Conservation (phyloP, 371 early-diverging fungal genomes). For the Batkoa obscura region DNA sequence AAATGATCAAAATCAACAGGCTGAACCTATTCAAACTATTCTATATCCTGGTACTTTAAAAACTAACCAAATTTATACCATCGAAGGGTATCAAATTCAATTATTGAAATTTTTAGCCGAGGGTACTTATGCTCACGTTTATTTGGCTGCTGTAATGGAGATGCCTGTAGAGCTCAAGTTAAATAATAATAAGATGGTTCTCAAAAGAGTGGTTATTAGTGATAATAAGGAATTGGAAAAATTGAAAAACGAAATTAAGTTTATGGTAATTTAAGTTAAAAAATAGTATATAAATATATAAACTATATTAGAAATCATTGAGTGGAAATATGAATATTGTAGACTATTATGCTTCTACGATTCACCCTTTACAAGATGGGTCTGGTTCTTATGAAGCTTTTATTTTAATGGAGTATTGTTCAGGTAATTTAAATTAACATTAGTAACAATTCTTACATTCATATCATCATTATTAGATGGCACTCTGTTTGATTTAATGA, state of each 20-base stretch:
- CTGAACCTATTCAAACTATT: too few species aligned
- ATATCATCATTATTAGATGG: constrained; percentile 29
- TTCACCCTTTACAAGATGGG: constrained; percentile 21
- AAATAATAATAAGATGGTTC: background rate
- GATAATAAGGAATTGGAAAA: background rate
- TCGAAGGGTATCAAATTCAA: background rate
- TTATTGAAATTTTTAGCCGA: constrained; percentile 1
- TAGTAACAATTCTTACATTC: constrained; percentile 5
- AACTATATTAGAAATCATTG: constrained; percentile 29
- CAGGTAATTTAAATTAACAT: constrained; percentile 21
- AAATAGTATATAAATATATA: background rate
- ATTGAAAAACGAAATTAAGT: background rate
- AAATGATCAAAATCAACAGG: too few species aligned
- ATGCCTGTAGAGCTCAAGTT: background rate
- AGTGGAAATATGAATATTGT: constrained; percentile 70
- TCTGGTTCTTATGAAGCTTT: constrained; percentile 49
- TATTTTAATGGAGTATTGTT: constrained; percentile 82
- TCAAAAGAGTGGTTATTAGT: background rate
- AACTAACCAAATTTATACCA: background rate
- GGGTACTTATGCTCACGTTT: constrained; percentile 3
- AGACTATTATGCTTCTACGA: constrained; percentile 48
- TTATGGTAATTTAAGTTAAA: too few species aligned
- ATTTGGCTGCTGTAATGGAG: background rate
- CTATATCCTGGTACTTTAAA: background rate
- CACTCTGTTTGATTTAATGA: constrained; percentile 72